Base-by-base conservation (phyloP, 2,329 filamentous ascomycete species). In the Zalaria sp. region DNA sequence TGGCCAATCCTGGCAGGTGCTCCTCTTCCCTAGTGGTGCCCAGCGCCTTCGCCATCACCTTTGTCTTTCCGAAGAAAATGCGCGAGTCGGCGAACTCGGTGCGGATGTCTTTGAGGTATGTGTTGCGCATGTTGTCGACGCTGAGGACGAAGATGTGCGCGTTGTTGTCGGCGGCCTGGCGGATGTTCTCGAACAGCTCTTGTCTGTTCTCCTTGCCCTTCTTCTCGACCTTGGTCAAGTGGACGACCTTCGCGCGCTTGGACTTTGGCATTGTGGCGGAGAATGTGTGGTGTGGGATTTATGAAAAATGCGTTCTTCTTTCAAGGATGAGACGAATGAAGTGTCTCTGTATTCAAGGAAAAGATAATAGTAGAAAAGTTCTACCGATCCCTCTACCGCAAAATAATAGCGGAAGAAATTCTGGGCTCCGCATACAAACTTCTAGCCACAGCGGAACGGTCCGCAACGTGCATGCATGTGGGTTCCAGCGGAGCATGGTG, bases 11-110 rank as follows among this genome's bases (percentile, higher is more conserved):
- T 36, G 83, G 76, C 52, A 85, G 83, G 64, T 83, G 75, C 65
- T 88, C 85, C 55, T 85, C 82, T 34, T 56, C 54, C 51, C 79
- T 72, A 41, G 72, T 79, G 49, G 75, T 75, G 58, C 91, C 91
- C 26, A 98, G 81, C 43, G 91, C 88, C 66, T 91, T 89, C 54
- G 84, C 80, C 87, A 96, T 96, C 63, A 98, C 88, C 68, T 96
- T 96, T 46, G 89, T 96, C 71, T 96, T 98, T 67, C 89, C 91
- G 66, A 95, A 96, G 77, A 96, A 96, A 61, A 98, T 71, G 54
- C 88, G 77, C 69, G 83, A 83, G 67, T 95, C 87, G 39, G 72
- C 72, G 53, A 95, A 79, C 55, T 94, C 82, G 51, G 79, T 75
- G 53, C 89, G 80, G 53, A 96, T 84, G 56, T 86, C 79, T 69